Percentiles rank a stretch among this genome's conserved stretches.
Conservation (phyloP, 164 flowering plant genomes). For the Protea cynaroides region DNA sequence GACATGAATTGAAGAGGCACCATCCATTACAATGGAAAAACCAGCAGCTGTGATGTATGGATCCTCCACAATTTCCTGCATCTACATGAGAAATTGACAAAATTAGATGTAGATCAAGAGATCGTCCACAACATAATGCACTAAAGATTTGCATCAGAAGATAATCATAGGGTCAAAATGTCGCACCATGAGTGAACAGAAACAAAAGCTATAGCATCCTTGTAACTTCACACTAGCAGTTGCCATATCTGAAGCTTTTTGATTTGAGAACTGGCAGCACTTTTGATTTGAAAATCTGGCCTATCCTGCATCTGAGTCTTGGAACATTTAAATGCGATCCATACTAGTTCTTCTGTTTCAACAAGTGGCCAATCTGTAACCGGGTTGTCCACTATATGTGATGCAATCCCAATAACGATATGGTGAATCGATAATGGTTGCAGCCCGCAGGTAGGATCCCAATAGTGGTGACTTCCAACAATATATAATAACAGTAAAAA, state of each 20-base stretch:
- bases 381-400: conserved; percentile 56
- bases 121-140: not conserved
- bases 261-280: conserved; percentile 61
- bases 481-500: too few relatives aligned
- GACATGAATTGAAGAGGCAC: too few relatives aligned
- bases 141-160: not conserved
- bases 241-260: conserved; percentile 47
- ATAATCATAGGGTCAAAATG: not conserved
- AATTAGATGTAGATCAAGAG: not conserved
- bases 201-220: conserved; percentile 38
- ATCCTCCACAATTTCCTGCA: conserved; percentile 73
- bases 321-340: conserved; percentile 55
- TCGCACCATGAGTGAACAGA: conserved; percentile 80
- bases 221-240: conserved; percentile 29
- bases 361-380: conserved; percentile 71
- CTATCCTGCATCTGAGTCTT: conserved; percentile 77
- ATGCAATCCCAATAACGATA: too few relatives aligned
- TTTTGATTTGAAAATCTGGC: conserved; percentile 72
- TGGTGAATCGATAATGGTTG: too few relatives aligned
- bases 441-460: too few relatives aligned
- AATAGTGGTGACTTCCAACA: too few relatives aligned
- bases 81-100: not conserved
- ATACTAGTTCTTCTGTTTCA: conserved; percentile 53
- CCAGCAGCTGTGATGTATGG: conserved; percentile 82
- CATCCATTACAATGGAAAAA: too few relatives aligned